Evolutionary conservation across 176 grass and related monocot genomes (phyloP).

Genomic region (Saccharum spontaneum): DNA sequence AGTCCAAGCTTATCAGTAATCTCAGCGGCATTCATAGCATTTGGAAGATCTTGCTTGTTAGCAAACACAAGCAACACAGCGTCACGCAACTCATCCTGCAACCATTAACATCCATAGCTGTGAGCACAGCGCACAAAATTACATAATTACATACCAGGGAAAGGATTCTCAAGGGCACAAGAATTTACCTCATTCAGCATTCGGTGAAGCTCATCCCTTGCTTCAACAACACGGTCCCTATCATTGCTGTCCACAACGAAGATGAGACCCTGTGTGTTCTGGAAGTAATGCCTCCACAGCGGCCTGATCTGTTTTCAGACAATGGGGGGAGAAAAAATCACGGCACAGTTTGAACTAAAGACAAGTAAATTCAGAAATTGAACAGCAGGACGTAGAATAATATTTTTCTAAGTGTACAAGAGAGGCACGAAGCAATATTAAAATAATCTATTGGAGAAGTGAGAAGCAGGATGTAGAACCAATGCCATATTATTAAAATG

Average conservation of each 20-base stretch:
- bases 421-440: not conserved
- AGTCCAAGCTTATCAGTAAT: conserved; percentile 78
- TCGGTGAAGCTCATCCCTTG: conserved; percentile 70
- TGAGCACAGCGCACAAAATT: conserved; percentile 15
- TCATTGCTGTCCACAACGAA: conserved; percentile 77
- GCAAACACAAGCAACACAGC: conserved; percentile 72
- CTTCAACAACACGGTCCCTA: conserved; percentile 74
- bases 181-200: conserved; percentile 65
- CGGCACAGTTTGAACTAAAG: not conserved
- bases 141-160: not conserved
- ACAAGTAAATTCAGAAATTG: not conserved
- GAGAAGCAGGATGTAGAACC: not conserved
- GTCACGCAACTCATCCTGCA: conserved; percentile 68
- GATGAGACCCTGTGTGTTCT: conserved; percentile 74
- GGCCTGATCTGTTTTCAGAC: conserved; percentile 62
- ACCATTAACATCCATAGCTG: not conserved
- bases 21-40: conserved; percentile 70
- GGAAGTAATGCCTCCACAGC: conserved; percentile 76
- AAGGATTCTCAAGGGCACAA: not conserved
- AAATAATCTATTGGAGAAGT: not conserved
- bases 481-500: not conserved
- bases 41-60: conserved; percentile 83
- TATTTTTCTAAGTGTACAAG: not conserved
- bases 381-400: not conserved
- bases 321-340: not conserved